Conservation (phyloP, 176 grass and related monocot species). For the Dendrocalamus sinicus region DNA sequence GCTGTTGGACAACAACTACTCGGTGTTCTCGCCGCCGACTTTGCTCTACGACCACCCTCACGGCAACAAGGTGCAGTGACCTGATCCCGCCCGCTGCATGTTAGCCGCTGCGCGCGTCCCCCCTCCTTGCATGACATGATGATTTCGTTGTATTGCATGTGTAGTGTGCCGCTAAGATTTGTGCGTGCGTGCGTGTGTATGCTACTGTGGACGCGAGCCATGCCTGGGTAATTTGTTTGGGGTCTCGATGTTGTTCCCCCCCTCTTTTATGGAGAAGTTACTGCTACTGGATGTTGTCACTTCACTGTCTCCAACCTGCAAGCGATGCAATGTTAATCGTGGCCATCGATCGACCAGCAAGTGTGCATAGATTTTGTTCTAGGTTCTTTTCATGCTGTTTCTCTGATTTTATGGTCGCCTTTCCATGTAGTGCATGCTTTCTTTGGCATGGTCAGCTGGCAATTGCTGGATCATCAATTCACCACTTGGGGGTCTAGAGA, state of each 20-base stretch:
- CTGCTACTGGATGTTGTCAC: neutral
- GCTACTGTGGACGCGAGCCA: conserved; percentile 16
- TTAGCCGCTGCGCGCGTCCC: conserved; percentile 29
- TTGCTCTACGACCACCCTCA: conserved; percentile 56
- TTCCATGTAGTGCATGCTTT: neutral
- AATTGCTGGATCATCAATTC: conserved; percentile 19
- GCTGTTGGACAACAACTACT: conserved; percentile 57
- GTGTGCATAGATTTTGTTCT: neutral
- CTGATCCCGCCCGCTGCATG: neutral
- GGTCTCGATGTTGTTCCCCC: neutral
- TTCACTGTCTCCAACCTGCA: conserved; percentile 34
- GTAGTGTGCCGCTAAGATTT: conserved; percentile 23
- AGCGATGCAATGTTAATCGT: conserved; percentile 36
- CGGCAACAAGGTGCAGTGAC: conserved; percentile 49
- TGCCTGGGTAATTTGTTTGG: neutral
- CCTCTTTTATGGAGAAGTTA: neutral
- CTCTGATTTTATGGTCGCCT: conserved; percentile 51
- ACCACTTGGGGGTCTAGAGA: neutral
- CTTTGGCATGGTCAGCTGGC: conserved; percentile 19
- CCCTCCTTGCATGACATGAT: conserved; percentile 39
- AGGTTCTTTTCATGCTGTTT: conserved; percentile 10
- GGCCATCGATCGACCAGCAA: neutral
- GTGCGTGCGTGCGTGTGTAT: conserved; percentile 25
- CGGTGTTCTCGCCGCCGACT: conserved; percentile 55
- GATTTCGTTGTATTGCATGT: conserved; percentile 56